Evolutionary conservation across 345 rosid species (phyloP).

Genomic region (Rhodamnia rubescens): DNA sequence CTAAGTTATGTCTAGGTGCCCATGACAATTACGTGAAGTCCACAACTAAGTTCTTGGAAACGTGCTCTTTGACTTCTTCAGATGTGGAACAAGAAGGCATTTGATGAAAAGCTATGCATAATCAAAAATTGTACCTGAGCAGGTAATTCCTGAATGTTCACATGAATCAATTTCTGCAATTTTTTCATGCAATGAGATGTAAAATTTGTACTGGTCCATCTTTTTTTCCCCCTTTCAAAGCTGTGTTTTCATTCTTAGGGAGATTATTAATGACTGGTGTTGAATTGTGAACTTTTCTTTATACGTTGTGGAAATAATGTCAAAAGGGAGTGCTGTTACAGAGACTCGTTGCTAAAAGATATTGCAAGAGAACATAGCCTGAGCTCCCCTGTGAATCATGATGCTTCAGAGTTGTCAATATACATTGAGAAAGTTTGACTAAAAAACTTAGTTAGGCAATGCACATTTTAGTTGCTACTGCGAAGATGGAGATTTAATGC

Average conservation of each 20-base stretch:
- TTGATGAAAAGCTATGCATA: neutral
- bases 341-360: neutral
- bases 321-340: neutral
- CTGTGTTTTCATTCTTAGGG: neutral
- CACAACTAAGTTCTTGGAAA: constrained; percentile 15
- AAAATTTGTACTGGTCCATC: neutral
- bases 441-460: neutral
- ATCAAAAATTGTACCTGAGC: neutral
- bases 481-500: neutral
- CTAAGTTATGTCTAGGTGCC: constrained; percentile 29
- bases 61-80: neutral
- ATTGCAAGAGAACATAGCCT: neutral
- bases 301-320: neutral
- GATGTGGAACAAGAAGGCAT: neutral
- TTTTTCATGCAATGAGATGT: neutral
- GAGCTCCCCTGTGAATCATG: neutral
- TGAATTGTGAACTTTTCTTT: neutral
- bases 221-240: neutral
- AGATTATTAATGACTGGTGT: neutral
- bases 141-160: neutral
- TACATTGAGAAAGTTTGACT: neutral
- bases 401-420: neutral
- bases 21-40: constrained; percentile 40
- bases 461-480: neutral
- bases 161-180: neutral